Percentiles rank a stretch among this genome's conserved stretches.
Evolutionary conservation across 805 yeast genomes (phyloP).

Genomic region (Scheffersomyces lignosus): DNA sequence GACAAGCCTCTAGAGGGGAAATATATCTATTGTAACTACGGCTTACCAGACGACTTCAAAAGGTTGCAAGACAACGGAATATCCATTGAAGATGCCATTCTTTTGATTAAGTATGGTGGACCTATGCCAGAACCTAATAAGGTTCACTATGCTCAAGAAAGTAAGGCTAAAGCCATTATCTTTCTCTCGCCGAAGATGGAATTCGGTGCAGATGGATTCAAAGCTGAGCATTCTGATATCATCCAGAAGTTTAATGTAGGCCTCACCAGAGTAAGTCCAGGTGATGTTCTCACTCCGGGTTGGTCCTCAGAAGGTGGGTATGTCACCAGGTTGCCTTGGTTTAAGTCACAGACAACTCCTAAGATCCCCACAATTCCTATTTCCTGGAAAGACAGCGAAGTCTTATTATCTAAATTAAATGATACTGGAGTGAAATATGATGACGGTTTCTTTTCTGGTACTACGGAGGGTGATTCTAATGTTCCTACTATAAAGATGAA

Average conservation of each 20-base stretch:
- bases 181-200: constrained; percentile 48
- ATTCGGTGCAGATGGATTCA: constrained; percentile 8
- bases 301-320: constrained; percentile 51
- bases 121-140: constrained; percentile 36
- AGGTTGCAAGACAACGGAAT: constrained; percentile 37
- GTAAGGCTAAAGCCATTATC: constrained; percentile 64
- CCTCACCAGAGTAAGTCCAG: constrained; percentile 60
- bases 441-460: constrained; percentile 29
- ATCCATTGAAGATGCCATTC: constrained; percentile 47
- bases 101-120: constrained; percentile 62
- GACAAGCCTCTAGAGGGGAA: constrained; percentile 56
- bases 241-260: constrained; percentile 61
- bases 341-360: constrained; percentile 55
- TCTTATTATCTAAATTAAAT: constrained; percentile 31
- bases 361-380: constrained; percentile 76
- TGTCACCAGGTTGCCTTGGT: constrained; percentile 41
- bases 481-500: constrained; percentile 22
- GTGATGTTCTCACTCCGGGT: constrained; percentile 82
- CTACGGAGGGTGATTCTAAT: constrained; percentile 9
- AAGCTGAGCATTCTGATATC: constrained; percentile 31
- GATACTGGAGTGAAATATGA: constrained; percentile 22
- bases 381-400: constrained; percentile 66
- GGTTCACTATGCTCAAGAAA: constrained; percentile 49
- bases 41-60: constrained; percentile 55
- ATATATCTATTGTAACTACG: constrained; percentile 67